These are phyloP conservation scores for Aspergillus jensenii DNA, from an alignment of 2,329 filamentous ascomycete genomes.

Conservation along the genomic window DNA sequence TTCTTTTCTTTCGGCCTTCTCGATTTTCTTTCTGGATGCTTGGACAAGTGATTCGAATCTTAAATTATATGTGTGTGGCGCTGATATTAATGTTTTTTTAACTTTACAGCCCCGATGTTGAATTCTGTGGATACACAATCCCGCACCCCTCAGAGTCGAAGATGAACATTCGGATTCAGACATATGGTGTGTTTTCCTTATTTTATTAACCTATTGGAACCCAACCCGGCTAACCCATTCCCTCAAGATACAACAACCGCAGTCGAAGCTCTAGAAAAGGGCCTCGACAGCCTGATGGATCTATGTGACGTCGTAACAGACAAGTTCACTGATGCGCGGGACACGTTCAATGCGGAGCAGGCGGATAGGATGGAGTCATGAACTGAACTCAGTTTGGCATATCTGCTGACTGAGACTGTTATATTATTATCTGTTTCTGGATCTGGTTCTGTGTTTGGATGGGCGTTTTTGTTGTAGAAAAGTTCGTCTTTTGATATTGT, in stretches of 20 bases:
- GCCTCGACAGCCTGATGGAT: constrained; percentile 81
- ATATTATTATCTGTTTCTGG: constrained; percentile 10
- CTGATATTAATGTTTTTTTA: not conserved
- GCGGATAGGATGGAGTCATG: constrained; percentile 35
- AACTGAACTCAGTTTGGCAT: constrained; percentile 20
- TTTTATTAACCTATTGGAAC: not conserved
- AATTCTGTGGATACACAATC: constrained; percentile 98
- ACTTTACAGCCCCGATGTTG: constrained; percentile 75
- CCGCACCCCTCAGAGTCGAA: constrained; percentile 93
- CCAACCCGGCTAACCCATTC: not conserved
- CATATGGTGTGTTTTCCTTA: constrained; percentile 69
- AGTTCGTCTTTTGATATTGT: constrained; percentile 1
- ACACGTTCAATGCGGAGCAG: constrained; percentile 55
- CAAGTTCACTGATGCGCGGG: constrained; percentile 72
- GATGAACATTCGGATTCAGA: constrained; percentile 98
- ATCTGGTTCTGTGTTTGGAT: constrained; percentile 16
- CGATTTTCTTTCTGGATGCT: too few relatives aligned
- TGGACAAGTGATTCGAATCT: too few relatives aligned
- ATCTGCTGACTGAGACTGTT: not conserved
- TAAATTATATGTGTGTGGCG: not conserved
- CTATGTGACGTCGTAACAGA: constrained; percentile 92
- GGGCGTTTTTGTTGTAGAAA: constrained; percentile 26
- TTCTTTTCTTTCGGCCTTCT: not conserved
- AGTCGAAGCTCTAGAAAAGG: constrained; percentile 84
- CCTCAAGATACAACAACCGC: constrained; percentile 68